Base-by-base conservation (phyloP, 148 eudicot genomes). In the Tetragonia tetragonoides region DNA sequence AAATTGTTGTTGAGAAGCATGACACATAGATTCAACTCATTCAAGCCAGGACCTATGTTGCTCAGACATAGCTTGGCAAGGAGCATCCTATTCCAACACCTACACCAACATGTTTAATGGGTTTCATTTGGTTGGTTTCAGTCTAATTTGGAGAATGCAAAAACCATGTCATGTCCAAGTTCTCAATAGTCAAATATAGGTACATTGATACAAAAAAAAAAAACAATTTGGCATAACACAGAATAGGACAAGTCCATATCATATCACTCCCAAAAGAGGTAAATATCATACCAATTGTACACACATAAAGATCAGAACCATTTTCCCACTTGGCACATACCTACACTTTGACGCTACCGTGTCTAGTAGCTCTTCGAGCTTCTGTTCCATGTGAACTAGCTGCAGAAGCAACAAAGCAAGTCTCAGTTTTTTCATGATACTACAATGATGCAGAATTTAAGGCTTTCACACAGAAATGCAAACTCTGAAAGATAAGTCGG, bases 351-450 rank as follows among this genome's bases (percentile, higher is more conserved):
- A 84, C 64, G 78, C 82, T 51, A 87, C 74, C 42, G 72, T 68
- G 73, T 86, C 85, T 70, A 94, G 82, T 77, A 94, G 81, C 61
- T 84, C 90, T 81, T 92, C 98, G 81, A 94, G 92, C 80, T 88
- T 87, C 78, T 78, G 75, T 81, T 94, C 92, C 98, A 90, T 90
- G 84, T 88, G 83, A 78, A 77, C 61, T 66, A 94, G 78, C 98
- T 94, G 90, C 64, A 71, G 21, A 38, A 8, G 73, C 53, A 61
- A 69, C 39, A 76, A 76, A 79, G 38, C 72, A 37, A 37, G 24
- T 41, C 14, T 78, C 56, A 74, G 57, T 67, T 56, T 24, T 47
- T 34, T 63, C 16, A 47, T 56, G 16, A 65, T 44, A 74, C 8
- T 14, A 38, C 14, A n/a, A 47, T 14, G 49, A 54, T 59, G 21